These are phyloP conservation scores for Eucalyptus cloeziana DNA, from an alignment of 345 rosid genomes.

Conservation along the genomic window DNA sequence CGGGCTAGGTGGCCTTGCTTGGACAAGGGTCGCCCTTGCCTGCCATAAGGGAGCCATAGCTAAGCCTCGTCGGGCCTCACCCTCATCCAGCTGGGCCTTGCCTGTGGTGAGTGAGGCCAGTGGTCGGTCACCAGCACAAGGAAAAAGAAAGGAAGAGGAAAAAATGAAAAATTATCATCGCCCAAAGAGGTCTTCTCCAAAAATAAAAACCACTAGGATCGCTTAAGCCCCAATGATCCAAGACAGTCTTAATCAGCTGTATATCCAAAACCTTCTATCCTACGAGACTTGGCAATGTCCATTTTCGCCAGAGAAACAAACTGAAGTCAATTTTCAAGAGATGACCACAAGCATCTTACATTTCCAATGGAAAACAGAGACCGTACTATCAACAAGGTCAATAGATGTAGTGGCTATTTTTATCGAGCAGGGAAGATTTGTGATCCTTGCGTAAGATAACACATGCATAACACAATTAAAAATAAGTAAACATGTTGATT, in stretches of 20 bases:
- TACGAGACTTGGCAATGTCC: too few species aligned
- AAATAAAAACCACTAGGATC: too few species aligned
- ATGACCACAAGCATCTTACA: background rate
- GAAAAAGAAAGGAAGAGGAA: too few species aligned
- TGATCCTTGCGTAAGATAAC: background rate
- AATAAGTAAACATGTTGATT: background rate
- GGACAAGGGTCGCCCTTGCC: accelerated
- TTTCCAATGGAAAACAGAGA: background rate
- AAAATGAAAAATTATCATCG: too few species aligned
- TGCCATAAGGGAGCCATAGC: accelerated
- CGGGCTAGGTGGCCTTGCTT: background rate
- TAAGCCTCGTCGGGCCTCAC: accelerated
- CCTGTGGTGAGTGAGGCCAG: accelerated
- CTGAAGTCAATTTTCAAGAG: background rate
- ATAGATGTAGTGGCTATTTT: background rate
- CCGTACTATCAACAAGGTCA: background rate
- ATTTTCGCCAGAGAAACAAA: background rate
- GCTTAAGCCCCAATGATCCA: too few species aligned
- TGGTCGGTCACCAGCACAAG: accelerated
- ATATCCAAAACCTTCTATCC: too few species aligned
- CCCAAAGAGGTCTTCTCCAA: too few species aligned
- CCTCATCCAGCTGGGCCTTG: accelerated
- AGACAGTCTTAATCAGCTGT: too few species aligned
- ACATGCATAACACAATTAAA: background rate
- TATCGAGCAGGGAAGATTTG: background rate